Base-by-base conservation (phyloP, 2,329 filamentous ascomycete genomes). In the Furcasterigmium sp. region DNA sequence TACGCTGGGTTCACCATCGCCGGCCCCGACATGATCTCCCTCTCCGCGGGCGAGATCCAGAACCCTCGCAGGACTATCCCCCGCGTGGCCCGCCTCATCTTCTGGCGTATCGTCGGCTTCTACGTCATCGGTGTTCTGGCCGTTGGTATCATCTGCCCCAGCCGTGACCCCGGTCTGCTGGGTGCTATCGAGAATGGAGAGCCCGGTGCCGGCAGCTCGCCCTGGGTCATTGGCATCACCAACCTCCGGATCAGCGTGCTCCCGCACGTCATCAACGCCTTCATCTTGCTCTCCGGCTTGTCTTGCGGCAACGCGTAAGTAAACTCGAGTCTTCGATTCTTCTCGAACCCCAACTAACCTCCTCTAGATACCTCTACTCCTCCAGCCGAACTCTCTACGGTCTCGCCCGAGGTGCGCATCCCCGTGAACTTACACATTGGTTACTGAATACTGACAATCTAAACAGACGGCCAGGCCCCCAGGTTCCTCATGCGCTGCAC, bases 31-130 rank as follows among this genome's bases (percentile, higher is more conserved):
- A 84, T 84, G 61, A 78, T 86, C 48, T 66, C 71, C 21, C 73
- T 80, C 39, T 65, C 69, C 2, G 63, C 67, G 2, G 70, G 68
- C 36, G 83, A 87, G 61, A 76, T 82, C 15, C 73, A 82, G 53
- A 83, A 85, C 56, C 82, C 83, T 3, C 74, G 83, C 34, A 61
- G 64, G 19, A 75, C 80, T 23, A 78, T 90, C 61, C 84, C 84
- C 1, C 75, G 74, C 45, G 84, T 85, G 2, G 87, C 78, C 65
- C 87, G 85, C 50, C 80, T 80, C 37, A 82, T 87, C 26, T 87
- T 88, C 62, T 87, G 84, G 60, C 81, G 85, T 39, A 68, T 89
- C 25, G 82, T 82, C 1, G 64, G 74, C 2, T 87, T 89, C 64
- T 88, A 87, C 62, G 73, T 87, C n/a, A 69, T 88, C 46, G 75